Conservation (phyloP, 345 rosid species). For the Nasturtium officinale region DNA sequence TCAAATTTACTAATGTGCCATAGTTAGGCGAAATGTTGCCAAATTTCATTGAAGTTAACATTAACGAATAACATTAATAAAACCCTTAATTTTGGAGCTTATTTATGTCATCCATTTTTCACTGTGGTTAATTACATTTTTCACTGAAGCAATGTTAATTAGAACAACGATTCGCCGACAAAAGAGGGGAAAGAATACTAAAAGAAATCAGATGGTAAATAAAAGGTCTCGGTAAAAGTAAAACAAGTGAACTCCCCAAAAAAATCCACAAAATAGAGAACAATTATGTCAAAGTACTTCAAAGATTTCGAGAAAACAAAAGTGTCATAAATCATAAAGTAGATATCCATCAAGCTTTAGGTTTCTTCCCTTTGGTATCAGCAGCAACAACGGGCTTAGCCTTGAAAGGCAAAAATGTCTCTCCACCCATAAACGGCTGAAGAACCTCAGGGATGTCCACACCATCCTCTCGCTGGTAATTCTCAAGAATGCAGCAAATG, state of each 20-base stretch:
- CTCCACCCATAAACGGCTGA: slow-evolving; percentile 70
- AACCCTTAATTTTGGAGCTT: background rate
- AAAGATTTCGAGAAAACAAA: background rate
- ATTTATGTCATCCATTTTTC: background rate
- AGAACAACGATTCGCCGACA: too few relatives aligned
- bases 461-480: slow-evolving; percentile 81
- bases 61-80: background rate
- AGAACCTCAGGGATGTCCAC: slow-evolving; percentile 79
- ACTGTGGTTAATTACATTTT: too few relatives aligned
- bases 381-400: slow-evolving; percentile 53
- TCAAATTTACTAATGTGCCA: background rate
- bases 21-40: background rate
- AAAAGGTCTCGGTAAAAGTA: background rate
- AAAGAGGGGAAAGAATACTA: background rate
- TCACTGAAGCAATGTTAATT: background rate
- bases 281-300: background rate
- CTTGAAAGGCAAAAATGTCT: slow-evolving; percentile 77
- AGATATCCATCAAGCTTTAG: slow-evolving; percentile 44
- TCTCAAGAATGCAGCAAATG: slow-evolving; percentile 89
- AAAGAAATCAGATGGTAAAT: slow-evolving; percentile 27
- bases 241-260: background rate
- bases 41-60: background rate
- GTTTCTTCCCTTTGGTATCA: slow-evolving; percentile 52
- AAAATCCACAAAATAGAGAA: background rate
- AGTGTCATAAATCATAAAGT: background rate